Percentiles rank a stretch among this genome's conserved stretches.
Evolutionary conservation across 1,284 basidiomycete genomes (phyloP).

Genomic region (Megacollybia platyphylla): DNA sequence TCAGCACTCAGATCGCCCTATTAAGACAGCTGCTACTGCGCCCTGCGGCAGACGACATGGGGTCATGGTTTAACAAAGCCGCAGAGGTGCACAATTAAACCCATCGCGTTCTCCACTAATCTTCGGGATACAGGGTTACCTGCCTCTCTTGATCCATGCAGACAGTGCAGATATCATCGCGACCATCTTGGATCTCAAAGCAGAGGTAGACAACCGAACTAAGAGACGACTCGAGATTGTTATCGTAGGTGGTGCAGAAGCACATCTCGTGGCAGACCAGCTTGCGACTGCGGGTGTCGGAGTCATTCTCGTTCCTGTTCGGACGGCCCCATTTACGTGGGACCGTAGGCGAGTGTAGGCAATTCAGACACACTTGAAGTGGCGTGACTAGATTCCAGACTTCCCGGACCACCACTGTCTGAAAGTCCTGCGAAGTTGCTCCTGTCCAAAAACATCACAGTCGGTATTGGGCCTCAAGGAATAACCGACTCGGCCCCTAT

Average conservation of each 20-base stretch:
- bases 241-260: constrained; percentile 61
- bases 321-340: constrained; percentile 51
- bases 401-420: constrained; percentile 64
- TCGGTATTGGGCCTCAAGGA: constrained; percentile 52
- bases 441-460: constrained; percentile 54
- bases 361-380: neutral
- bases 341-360: constrained; percentile 37
- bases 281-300: constrained; percentile 61
- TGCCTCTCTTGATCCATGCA: neutral
- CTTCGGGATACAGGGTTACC: neutral
- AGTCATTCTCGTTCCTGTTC: constrained; percentile 52
- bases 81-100: constrained; percentile 19
- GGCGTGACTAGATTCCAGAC: constrained; percentile 10
- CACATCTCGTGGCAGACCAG: constrained; percentile 65
- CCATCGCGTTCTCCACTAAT: neutral
- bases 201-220: constrained; percentile 44
- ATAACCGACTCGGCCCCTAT: neutral
- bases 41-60: constrained; percentile 30
- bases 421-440: constrained; percentile 56
- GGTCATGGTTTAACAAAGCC: constrained; percentile 40
- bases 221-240: constrained; percentile 36
- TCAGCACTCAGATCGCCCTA: constrained; percentile 52
- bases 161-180: constrained; percentile 64
- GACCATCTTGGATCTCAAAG: constrained; percentile 63
- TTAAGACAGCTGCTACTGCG: constrained; percentile 52